A percentile compares a stretch with the other conserved stretches of the same genome.
Conservation (phyloP, 345 rosid genomes). For the Xanthoceras sorbifolium region DNA sequence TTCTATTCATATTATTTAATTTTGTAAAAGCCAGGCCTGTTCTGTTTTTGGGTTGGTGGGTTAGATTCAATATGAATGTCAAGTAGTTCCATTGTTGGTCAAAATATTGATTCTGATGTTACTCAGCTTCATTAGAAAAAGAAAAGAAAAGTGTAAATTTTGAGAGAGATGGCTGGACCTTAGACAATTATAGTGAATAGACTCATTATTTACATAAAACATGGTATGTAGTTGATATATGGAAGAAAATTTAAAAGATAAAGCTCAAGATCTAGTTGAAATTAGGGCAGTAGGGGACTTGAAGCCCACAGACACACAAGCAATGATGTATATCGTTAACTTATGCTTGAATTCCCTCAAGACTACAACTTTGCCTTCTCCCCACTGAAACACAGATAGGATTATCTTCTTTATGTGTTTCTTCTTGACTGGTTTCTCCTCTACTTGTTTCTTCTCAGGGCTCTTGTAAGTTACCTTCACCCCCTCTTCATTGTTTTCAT, state of each 20-base stretch:
- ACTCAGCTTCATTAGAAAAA: slow-evolving; percentile 6
- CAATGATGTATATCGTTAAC: slow-evolving; percentile 34
- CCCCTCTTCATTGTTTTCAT: slow-evolving; percentile 20
- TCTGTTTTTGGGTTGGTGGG: not conserved
- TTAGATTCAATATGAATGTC: not conserved
- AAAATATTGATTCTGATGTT: not conserved
- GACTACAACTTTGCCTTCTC: slow-evolving; percentile 42
- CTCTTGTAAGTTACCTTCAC: slow-evolving; percentile 9
- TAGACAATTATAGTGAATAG: not conserved
- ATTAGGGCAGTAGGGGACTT: slow-evolving; percentile 32
- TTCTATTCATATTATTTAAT: not conserved
- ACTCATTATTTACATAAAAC: slow-evolving; percentile 4
- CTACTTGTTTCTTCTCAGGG: slow-evolving; percentile 27
- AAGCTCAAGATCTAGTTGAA: slow-evolving; percentile 29
- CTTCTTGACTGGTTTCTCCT: slow-evolving; percentile 37
- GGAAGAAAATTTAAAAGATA: slow-evolving; percentile 8
- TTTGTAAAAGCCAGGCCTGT: not conserved
- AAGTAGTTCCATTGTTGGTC: not conserved
- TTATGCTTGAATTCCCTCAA: slow-evolving; percentile 50
- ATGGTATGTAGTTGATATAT: slow-evolving; percentile 12
- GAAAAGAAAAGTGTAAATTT: too few relatives aligned
- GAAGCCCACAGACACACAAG: slow-evolving; percentile 36
- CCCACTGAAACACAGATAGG: slow-evolving; percentile 39
- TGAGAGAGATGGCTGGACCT: not conserved
- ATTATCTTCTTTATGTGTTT: slow-evolving; percentile 42